These are phyloP conservation scores for Bolboschoenoplectus hybrid DNA, from an alignment of 202 grass and related monocot species.

Conservation along the genomic window DNA sequence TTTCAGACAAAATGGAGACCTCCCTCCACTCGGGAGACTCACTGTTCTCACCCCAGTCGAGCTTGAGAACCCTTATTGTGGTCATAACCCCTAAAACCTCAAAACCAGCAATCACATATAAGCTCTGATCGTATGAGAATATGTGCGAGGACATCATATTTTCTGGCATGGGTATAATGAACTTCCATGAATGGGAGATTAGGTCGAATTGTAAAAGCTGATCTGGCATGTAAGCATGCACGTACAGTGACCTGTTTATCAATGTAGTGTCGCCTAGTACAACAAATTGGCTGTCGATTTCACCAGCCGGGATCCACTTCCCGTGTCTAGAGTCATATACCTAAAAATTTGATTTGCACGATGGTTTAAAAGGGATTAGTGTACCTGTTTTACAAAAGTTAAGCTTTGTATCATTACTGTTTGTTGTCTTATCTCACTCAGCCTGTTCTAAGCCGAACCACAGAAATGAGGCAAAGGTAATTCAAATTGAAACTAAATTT, in stretches of 20 bases:
- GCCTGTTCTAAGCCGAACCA: not conserved
- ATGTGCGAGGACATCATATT: slow-evolving; percentile 35
- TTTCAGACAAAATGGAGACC: slow-evolving; percentile 22
- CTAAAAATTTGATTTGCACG: slow-evolving; percentile 12
- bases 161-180: slow-evolving; percentile 23
- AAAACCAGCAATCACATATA: slow-evolving; percentile 30
- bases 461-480: not conserved
- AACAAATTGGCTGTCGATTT: slow-evolving; percentile 22
- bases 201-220: slow-evolving; percentile 37
- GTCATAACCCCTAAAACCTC: slow-evolving; percentile 30
- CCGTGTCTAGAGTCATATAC: slow-evolving; percentile 32
- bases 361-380: not conserved
- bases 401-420: not conserved
- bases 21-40: slow-evolving; percentile 19
- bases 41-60: slow-evolving; percentile 6
- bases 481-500: not conserved
- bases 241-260: slow-evolving; percentile 16
- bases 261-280: slow-evolving; percentile 31
- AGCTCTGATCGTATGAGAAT: not conserved
- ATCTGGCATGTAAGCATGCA: slow-evolving; percentile 37
- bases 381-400: not conserved
- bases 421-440: not conserved
- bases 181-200: slow-evolving; percentile 21
- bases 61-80: slow-evolving; percentile 20
- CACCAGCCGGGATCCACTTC: slow-evolving; percentile 6